Conservation (phyloP, 2,329 filamentous ascomycete genomes). For the Nemania bipapillata region DNA sequence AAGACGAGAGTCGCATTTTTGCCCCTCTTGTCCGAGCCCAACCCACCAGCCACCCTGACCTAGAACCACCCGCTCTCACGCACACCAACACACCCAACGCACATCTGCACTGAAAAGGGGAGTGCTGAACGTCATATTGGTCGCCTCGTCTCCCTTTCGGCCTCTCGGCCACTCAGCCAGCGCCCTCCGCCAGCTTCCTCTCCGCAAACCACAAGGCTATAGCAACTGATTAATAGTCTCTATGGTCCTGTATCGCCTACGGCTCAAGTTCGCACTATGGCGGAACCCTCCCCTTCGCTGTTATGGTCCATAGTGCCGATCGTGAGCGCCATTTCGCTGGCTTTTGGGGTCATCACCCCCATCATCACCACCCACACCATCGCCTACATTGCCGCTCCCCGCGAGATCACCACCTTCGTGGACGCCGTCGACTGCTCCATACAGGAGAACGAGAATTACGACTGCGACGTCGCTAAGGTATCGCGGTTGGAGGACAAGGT, state of each 20-base stretch:
- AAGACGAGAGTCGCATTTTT: conserved; percentile 29
- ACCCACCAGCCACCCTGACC: conserved; percentile 35
- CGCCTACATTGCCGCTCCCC: conserved; percentile 68
- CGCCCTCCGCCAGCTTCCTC: conserved; percentile 11
- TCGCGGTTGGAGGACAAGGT: conserved; percentile 71
- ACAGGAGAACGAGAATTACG: conserved; percentile 72
- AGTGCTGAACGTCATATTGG: conserved; percentile 37
- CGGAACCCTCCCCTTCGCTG: conserved; percentile 60
- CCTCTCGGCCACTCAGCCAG: conserved; percentile 10
- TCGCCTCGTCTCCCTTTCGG: conserved; percentile 24
- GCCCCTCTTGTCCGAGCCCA: conserved; percentile 32
- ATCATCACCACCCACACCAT: conserved; percentile 63
- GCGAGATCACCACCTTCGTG: conserved; percentile 67
- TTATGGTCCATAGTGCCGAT: conserved; percentile 69
- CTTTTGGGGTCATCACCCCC: conserved; percentile 65
- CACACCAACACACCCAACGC: conserved; percentile 30
- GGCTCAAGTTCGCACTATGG: conserved; percentile 54
- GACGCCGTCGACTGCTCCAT: conserved; percentile 71
- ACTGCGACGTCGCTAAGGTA: conserved; percentile 68
- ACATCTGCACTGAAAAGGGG: conserved; percentile 38
- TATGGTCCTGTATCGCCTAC: conserved; percentile 40
- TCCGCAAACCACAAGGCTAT: conserved; percentile 36
- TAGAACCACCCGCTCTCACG: conserved; percentile 27
- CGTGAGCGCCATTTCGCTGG: conserved; percentile 67
- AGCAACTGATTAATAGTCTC: conserved; percentile 26